Conservation (phyloP, 2,329 filamentous ascomycete genomes). For the Claviceps cyperi region DNA sequence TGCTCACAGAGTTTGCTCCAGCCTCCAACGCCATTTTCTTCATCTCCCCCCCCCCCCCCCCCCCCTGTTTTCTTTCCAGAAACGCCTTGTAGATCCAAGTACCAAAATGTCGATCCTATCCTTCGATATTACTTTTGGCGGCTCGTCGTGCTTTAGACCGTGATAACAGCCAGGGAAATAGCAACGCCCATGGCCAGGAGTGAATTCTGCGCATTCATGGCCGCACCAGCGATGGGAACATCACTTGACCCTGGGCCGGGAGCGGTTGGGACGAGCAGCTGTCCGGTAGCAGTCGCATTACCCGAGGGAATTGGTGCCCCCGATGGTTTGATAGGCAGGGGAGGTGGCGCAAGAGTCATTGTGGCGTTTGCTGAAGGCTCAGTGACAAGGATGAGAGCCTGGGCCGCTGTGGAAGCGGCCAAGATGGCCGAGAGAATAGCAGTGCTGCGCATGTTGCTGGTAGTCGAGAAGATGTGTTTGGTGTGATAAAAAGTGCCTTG, state of each 20-base stretch:
- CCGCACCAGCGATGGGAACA: constrained; percentile 1
- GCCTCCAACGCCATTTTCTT: background rate
- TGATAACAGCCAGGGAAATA: constrained; percentile 5
- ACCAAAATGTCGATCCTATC: background rate
- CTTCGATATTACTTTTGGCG: background rate
- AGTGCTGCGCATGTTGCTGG: constrained; percentile 10
- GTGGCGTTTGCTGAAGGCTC: background rate
- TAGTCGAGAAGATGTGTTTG: background rate
- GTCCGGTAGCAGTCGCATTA: constrained; percentile 2
- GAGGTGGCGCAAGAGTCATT: background rate
- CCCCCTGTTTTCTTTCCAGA: background rate
- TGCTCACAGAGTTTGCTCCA: background rate
- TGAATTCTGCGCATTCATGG: constrained; percentile 3
- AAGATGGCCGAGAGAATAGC: constrained; percentile 8
- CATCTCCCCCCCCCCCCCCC: background rate
- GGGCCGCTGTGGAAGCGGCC: constrained; percentile 6
- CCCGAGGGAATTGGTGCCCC: background rate
- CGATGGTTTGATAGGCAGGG: constrained; percentile 1
- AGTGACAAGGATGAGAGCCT: background rate
- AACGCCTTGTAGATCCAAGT: background rate
- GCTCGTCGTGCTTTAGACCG: background rate
- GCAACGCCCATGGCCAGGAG: constrained; percentile 6
- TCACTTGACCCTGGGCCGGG: background rate
- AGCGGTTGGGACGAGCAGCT: background rate
- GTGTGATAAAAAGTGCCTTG: background rate